These are phyloP conservation scores for Candida tropicalis DNA, from an alignment of 1,139 yeast genomes.

Conservation along the genomic window DNA sequence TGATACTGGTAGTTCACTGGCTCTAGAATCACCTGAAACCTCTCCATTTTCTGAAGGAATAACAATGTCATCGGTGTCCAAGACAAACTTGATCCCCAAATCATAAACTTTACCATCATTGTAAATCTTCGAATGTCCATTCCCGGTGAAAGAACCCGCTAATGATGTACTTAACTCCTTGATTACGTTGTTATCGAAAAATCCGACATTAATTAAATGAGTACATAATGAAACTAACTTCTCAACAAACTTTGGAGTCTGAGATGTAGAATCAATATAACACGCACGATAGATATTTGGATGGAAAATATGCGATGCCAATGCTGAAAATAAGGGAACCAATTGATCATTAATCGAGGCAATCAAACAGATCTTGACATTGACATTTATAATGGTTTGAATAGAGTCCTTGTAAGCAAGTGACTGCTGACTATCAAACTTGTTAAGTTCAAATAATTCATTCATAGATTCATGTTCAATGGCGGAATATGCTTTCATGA, in stretches of 20 bases:
- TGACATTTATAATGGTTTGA: conserved; percentile 62
- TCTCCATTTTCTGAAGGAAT: conserved; percentile 29
- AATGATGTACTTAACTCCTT: conserved; percentile 80
- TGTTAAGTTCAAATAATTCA: conserved; percentile 87
- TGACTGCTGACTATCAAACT: conserved; percentile 71
- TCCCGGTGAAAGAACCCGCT: conserved; percentile 91
- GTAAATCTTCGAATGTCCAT: conserved; percentile 91
- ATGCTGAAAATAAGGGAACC: conserved; percentile 88
- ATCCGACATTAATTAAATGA: conserved; percentile 63
- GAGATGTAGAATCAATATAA: conserved; percentile 71
- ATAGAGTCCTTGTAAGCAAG: conserved; percentile 69
- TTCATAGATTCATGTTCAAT: conserved; percentile 84
- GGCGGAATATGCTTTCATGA: conserved; percentile 86
- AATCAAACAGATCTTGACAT: conserved; percentile 76
- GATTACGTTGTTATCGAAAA: conserved; percentile 73
- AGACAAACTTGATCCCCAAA: conserved; percentile 69
- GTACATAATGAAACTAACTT: conserved; percentile 50
- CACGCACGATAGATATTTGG: conserved; percentile 90
- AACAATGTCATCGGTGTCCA: conserved; percentile 72
- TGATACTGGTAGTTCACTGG: conserved; percentile 27
- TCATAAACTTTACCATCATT: conserved; percentile 85
- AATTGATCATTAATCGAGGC: conserved; percentile 92
- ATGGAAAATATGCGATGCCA: conserved; percentile 80
- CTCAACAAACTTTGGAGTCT: conserved; percentile 50
- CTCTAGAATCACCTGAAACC: conserved; percentile 12